Percentiles rank a stretch among this genome's conserved stretches.
phyloP scores from a whole-genome alignment of 495 filamentous ascomycete genomes.

The Tuber brumale region DNA sequence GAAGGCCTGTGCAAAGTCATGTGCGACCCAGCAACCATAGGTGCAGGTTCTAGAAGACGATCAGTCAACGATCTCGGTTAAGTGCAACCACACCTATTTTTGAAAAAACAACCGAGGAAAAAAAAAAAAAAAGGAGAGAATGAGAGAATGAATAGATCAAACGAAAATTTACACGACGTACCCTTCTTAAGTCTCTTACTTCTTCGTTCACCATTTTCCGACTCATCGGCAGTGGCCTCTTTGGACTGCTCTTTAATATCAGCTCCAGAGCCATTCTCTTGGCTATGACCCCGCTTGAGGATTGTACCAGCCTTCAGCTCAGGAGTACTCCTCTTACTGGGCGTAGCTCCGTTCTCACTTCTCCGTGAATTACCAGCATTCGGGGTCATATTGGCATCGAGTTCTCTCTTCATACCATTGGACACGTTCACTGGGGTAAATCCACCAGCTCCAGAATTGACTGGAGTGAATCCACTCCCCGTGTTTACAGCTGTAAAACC shows the following conservation, averaged over 20 bases:
- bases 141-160: slow-evolving; percentile 20
- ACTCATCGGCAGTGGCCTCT: slow-evolving; percentile 50
- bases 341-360: slow-evolving; percentile 42
- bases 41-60: slow-evolving; percentile 61
- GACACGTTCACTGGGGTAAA: slow-evolving; percentile 53
- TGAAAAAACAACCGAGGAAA: slow-evolving; percentile 18
- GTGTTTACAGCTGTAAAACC: slow-evolving; percentile 81
- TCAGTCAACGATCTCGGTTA: slow-evolving; percentile 38
- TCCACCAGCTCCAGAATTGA: slow-evolving; percentile 56
- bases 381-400: slow-evolving; percentile 46
- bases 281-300: slow-evolving; percentile 77
- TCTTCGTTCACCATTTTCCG: slow-evolving; percentile 68
- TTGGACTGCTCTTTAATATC: slow-evolving; percentile 39
- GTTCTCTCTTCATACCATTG: slow-evolving; percentile 40
- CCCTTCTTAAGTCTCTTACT: slow-evolving; percentile 94
- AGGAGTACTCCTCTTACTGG: slow-evolving; percentile 45
- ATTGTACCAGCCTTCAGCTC: slow-evolving; percentile 54
- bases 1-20: slow-evolving; percentile 86
- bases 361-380: slow-evolving; percentile 45
- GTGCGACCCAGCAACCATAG: slow-evolving; percentile 89
- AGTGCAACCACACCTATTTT: slow-evolving; percentile 23
- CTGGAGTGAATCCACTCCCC: slow-evolving; percentile 66
- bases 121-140: slow-evolving; percentile 31
- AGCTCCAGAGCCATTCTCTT: slow-evolving; percentile 51
- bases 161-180: slow-evolving; percentile 45